phyloP scores from a whole-genome alignment of 345 rosid species.

The Boechera stricta region DNA sequence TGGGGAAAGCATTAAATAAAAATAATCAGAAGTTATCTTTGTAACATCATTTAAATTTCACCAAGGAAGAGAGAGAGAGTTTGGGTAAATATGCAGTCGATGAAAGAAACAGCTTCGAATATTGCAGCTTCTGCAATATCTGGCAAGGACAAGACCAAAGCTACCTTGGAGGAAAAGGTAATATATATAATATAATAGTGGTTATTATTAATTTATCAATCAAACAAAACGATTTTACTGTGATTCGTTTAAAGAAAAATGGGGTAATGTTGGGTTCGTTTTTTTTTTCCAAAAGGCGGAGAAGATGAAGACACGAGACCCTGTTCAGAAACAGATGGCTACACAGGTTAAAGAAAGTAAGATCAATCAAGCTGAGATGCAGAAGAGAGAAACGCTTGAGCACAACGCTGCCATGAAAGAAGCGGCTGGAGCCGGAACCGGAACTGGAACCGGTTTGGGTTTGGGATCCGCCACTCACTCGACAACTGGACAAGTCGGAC shows the following conservation, averaged over 20 bases:
- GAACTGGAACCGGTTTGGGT: constrained; percentile 43
- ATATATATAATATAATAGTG: background rate
- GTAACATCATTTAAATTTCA: constrained; percentile 23
- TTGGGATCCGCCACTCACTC: constrained; percentile 46
- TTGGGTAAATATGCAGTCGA: constrained; percentile 50
- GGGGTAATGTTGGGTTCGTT: background rate
- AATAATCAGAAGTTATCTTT: background rate
- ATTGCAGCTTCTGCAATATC: constrained; percentile 79
- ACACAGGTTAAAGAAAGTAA: constrained; percentile 58
- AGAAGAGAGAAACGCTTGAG: constrained; percentile 56
- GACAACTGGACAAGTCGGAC: constrained; percentile 45
- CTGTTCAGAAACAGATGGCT: constrained; percentile 62
- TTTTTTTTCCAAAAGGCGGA: constrained; percentile 47
- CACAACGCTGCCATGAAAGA: constrained; percentile 55
- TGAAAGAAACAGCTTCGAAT: constrained; percentile 69
- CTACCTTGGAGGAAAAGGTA: constrained; percentile 73
- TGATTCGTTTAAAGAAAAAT: background rate
- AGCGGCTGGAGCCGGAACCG: constrained; percentile 41
- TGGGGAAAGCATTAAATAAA: background rate
- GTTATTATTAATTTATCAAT: background rate
- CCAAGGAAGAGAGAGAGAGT: background rate
- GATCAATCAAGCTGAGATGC: constrained; percentile 53
- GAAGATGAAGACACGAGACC: constrained; percentile 58
- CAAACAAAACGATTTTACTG: background rate
- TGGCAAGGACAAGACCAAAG: constrained; percentile 81